Conservation (phyloP, 1,284 basidiomycete genomes). For the Apiotrichum montevideense region DNA sequence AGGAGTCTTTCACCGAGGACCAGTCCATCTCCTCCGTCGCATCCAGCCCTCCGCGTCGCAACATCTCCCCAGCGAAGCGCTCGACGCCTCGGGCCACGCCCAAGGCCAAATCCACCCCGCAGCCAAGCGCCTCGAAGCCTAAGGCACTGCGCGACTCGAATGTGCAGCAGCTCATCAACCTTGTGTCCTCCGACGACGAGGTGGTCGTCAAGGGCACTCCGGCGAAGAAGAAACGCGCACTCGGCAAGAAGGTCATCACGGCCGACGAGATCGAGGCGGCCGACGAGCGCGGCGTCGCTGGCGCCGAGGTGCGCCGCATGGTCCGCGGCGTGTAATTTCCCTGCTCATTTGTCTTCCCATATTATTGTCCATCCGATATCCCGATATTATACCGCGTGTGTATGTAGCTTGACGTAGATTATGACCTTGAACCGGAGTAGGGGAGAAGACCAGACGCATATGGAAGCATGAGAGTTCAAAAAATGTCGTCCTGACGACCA, state of each 20-base stretch:
- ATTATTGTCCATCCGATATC: too few species aligned
- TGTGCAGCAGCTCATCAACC: neutral
- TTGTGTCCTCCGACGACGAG: slow-evolving; percentile 18
- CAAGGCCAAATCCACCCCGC: too few species aligned
- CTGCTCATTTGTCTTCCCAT: neutral
- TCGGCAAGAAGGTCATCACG: slow-evolving; percentile 49
- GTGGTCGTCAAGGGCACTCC: slow-evolving; percentile 28
- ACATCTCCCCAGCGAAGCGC: slow-evolving; percentile 5
- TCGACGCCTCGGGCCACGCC: slow-evolving; percentile 4
- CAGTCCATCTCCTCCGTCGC: slow-evolving; percentile 15
- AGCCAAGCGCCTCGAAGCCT: neutral
- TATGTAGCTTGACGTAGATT: too few species aligned
- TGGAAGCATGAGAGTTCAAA: too few species aligned
- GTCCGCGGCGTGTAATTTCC: slow-evolving; percentile 13
- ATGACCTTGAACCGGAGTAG: too few species aligned
- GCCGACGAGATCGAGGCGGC: slow-evolving; percentile 48
- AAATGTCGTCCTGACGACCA: too few species aligned
- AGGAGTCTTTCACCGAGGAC: slow-evolving; percentile 23
- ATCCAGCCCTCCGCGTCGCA: slow-evolving; percentile 21
- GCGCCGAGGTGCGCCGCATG: slow-evolving; percentile 39
- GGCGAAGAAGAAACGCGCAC: slow-evolving; percentile 50
- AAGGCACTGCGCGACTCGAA: slow-evolving; percentile 1
- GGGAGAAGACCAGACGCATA: too few species aligned
- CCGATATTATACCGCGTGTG: too few species aligned
- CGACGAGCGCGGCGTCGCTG: slow-evolving; percentile 21